Base-by-base conservation (phyloP, 495 filamentous ascomycete species). In the Aspergillus baeticus region DNA sequence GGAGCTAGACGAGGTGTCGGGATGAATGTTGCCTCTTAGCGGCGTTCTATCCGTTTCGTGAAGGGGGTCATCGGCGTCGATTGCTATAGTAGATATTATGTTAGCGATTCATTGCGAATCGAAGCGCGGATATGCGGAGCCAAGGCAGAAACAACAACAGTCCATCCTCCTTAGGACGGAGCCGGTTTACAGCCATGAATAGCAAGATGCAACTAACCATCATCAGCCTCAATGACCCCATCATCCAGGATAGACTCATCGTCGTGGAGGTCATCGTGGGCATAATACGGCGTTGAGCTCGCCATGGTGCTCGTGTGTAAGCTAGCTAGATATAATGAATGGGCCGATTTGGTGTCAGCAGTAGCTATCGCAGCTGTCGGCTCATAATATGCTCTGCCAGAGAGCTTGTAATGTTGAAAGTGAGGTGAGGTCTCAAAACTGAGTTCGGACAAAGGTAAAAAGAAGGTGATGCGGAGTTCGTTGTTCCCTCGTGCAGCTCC, bases 201-300 rank as follows among this genome's bases (percentile, higher is more conserved):
- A 31, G 18, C 4, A 7, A 18, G 26, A 36, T 15, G 22, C 34
- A 31, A 62, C 67, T 64, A 70, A 96, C 94, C 90, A 77, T 97
- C 90, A 75, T 98, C 93, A 3, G 93, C 91, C 70, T 98, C 94
- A 73, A 98, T 96, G 62, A 96, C 73, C 64, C 96, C 91, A 61
- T 92, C 86, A 59, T 93, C 91, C 48, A 93, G 81, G 37, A 87
- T 77, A n/a, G 88, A 84, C 59, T 82, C 79, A 68, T 88, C 82
- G 67, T 78, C 73, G 50, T 58, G 72, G 31, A 66, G 51, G 51
- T 72, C 69, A 52, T 44, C 63, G 60, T 70, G 65, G 52, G 69
- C 60, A 44, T 77, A 69, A 51, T 70, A 66, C 21, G 70, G 60
- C 34, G 74, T 61, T 61, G 70, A 68, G 60, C 71, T 79, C 33